A percentile compares a stretch with the other conserved stretches of the same genome.
Conservation (phyloP, 306 rosid genomes). For the Hippophae rhamnoides region DNA sequence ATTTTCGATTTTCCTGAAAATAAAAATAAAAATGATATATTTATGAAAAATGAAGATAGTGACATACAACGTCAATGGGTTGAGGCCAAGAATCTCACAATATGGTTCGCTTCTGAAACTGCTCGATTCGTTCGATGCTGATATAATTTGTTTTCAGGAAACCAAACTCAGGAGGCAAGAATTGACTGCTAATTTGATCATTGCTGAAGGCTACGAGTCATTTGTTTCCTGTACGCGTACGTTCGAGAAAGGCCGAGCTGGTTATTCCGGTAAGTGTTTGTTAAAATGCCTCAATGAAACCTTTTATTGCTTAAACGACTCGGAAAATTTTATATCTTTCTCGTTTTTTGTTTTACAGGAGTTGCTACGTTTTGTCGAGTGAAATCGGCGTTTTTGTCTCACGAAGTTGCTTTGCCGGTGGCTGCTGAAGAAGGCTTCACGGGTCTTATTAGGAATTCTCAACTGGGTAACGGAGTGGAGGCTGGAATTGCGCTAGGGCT, state of each 20-base stretch:
- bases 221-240: constrained; percentile 81
- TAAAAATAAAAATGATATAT: too few species aligned
- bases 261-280: constrained; percentile 62
- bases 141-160: constrained; percentile 81
- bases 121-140: constrained; percentile 76
- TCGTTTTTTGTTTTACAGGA: constrained; percentile 26
- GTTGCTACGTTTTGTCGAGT: constrained; percentile 90
- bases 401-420: constrained; percentile 58
- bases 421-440: constrained; percentile 86
- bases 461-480: constrained; percentile 26
- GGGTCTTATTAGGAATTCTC: constrained; percentile 40
- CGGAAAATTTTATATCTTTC: not conserved
- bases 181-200: constrained; percentile 59
- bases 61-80: constrained; percentile 84
- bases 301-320: too few species aligned
- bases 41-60: constrained; percentile 57
- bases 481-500: constrained; percentile 33
- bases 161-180: constrained; percentile 74
- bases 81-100: constrained; percentile 74
- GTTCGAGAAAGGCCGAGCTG: constrained; percentile 61
- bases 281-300: constrained; percentile 17
- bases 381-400: constrained; percentile 66
- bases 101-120: constrained; percentile 78
- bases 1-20: not conserved
- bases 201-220: constrained; percentile 76